Evolutionary conservation across 2,329 filamentous ascomycete species (phyloP).

Genomic region (Dactylella cylindrospora): DNA sequence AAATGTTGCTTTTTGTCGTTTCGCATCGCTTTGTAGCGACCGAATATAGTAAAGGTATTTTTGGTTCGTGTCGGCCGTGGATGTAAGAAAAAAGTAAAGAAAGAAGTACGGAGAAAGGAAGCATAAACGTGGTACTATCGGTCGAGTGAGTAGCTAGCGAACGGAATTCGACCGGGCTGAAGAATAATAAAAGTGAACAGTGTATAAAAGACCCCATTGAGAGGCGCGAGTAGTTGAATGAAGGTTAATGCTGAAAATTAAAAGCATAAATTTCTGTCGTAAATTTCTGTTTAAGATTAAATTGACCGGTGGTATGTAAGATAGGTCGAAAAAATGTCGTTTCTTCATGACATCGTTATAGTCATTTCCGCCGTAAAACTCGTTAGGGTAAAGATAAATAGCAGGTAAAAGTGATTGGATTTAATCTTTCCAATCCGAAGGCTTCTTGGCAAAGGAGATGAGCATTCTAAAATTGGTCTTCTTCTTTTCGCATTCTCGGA

Average conservation of each 20-base stretch:
- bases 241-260: constrained; percentile 14
- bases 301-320: constrained; percentile 1
- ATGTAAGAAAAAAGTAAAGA: neutral
- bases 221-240: constrained; percentile 11
- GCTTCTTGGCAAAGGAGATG: constrained; percentile 87
- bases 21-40: neutral
- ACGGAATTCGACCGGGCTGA: constrained; percentile 1
- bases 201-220: neutral
- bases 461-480: constrained; percentile 86
- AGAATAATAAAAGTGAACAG: neutral
- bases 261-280: constrained; percentile 24
- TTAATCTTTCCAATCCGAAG: constrained; percentile 51
- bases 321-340: constrained; percentile 12
- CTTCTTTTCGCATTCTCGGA: constrained; percentile 82
- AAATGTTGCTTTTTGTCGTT: neutral
- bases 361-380: constrained; percentile 8
- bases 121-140: neutral
- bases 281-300: constrained; percentile 9
- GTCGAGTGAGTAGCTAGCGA: constrained; percentile 38
- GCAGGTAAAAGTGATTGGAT: neutral
- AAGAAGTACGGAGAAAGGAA: neutral
- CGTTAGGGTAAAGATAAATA: constrained; percentile 1
- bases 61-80: neutral
- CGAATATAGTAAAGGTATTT: constrained; percentile 3
- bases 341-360: constrained; percentile 33